Evolutionary conservation across 495 filamentous ascomycete genomes (phyloP).

Genomic region (Pseudevernia furfuracea): DNA sequence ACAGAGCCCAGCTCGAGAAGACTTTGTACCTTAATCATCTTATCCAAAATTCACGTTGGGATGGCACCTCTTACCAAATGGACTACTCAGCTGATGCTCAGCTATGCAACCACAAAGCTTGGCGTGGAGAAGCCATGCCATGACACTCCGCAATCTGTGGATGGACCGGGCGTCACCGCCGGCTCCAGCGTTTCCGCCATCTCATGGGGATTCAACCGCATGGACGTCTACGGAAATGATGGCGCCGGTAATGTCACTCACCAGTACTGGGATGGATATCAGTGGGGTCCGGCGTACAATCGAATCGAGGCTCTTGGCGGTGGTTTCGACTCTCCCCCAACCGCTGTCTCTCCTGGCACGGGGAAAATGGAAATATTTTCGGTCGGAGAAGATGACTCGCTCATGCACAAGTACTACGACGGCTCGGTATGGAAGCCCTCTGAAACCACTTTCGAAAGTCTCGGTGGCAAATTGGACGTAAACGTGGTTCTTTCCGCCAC

Average conservation of each 20-base stretch:
- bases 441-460: constrained; percentile 25
- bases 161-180: too few species aligned
- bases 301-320: constrained; percentile 14
- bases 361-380: constrained; percentile 25
- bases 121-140: background rate
- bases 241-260: constrained; percentile 19
- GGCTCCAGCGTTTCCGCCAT: constrained; percentile 18
- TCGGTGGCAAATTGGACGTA: constrained; percentile 20
- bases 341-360: background rate
- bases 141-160: background rate
- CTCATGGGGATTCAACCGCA: constrained; percentile 31
- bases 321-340: constrained; percentile 17
- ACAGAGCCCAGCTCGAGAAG: background rate
- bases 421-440: constrained; percentile 27
- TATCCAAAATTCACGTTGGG: background rate
- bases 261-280: constrained; percentile 22
- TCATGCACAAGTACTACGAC: constrained; percentile 33
- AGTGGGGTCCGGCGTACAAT: constrained; percentile 16
- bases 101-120: background rate
- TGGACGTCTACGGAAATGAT: constrained; percentile 32
- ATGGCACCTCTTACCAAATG: constrained; percentile 2
- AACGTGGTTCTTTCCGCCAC: constrained; percentile 16
- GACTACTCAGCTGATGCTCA: background rate
- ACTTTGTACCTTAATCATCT: background rate
- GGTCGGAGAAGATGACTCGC: constrained; percentile 20